Evolutionary conservation across 805 yeast species (phyloP).

Genomic region (Metschnikowia aberdeeniae): DNA sequence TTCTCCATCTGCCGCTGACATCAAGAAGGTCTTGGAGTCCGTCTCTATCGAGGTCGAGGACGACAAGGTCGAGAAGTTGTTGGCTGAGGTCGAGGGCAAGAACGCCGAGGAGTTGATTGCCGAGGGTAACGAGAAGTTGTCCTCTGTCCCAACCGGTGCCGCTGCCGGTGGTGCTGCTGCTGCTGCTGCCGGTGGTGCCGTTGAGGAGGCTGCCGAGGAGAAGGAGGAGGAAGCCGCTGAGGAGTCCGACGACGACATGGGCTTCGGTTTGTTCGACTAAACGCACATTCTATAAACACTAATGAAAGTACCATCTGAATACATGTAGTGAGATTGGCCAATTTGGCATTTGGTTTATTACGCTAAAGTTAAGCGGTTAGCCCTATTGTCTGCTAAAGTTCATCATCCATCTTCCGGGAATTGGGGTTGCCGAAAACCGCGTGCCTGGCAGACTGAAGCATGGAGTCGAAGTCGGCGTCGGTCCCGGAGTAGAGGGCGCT

Average conservation of each 20-base stretch:
- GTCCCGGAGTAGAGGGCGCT: constrained; percentile 26
- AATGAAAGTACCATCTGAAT: constrained; percentile 1
- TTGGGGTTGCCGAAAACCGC: constrained; percentile 72
- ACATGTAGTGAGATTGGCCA: too few species aligned
- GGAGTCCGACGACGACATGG: constrained; percentile 30
- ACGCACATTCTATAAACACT: constrained; percentile 10
- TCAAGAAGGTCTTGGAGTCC: constrained; percentile 38
- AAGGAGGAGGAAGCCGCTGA: constrained; percentile 24
- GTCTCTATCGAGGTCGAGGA: constrained; percentile 36
- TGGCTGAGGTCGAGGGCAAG: constrained; percentile 36
- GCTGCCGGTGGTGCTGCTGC: constrained; percentile 26
- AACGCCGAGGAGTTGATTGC: constrained; percentile 33
- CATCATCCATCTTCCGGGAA: constrained; percentile 56
- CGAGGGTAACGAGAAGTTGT: constrained; percentile 35
- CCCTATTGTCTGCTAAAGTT: constrained; percentile 1
- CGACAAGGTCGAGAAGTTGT: constrained; percentile 31
- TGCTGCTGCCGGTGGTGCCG: constrained; percentile 24
- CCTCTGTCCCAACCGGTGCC: constrained; percentile 33
- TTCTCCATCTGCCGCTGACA: constrained; percentile 41
- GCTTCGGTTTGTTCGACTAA: constrained; percentile 32
- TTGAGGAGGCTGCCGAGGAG: constrained; percentile 25
- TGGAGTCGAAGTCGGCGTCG: constrained; percentile 36
- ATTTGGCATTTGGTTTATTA: too few species aligned
- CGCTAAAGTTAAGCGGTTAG: too few species aligned
- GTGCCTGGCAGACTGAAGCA: constrained; percentile 49